These are phyloP conservation scores for Podila epigama DNA, from an alignment of 192 early-diverging fungal genomes.

Conservation along the genomic window DNA sequence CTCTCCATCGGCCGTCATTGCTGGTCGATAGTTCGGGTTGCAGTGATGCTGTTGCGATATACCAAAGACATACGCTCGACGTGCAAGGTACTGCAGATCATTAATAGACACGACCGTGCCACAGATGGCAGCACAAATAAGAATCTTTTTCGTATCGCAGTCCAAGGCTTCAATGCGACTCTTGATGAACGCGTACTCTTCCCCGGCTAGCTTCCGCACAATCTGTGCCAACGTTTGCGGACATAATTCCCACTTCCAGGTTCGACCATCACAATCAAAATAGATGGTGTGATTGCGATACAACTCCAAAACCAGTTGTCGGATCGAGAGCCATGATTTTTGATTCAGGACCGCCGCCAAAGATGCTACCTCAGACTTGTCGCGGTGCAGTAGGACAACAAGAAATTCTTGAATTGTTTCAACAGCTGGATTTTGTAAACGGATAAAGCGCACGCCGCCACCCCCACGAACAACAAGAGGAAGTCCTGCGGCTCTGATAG, in stretches of 20 bases:
- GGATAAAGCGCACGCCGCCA: slow-evolving; percentile 38
- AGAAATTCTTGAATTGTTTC: slow-evolving; percentile 39
- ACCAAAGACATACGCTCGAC: slow-evolving; percentile 17
- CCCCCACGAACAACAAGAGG: slow-evolving; percentile 36
- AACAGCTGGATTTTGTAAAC: slow-evolving; percentile 18
- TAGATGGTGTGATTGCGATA: slow-evolving; percentile 35
- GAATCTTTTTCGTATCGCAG: slow-evolving; percentile 38
- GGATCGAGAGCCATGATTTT: slow-evolving; percentile 39
- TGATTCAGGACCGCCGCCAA: slow-evolving; percentile 23
- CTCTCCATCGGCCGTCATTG: slow-evolving; percentile 6
- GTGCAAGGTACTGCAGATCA: slow-evolving; percentile 23
- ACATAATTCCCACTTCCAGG: slow-evolving; percentile 37
- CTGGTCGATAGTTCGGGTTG: not conserved
- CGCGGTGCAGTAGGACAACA: slow-evolving; percentile 13
- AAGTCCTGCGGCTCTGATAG: slow-evolving; percentile 6
- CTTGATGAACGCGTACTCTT: slow-evolving; percentile 32
- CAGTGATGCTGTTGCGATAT: not conserved
- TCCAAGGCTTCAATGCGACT: slow-evolving; percentile 22
- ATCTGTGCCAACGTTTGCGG: slow-evolving; percentile 20
- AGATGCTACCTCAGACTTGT: slow-evolving; percentile 15
- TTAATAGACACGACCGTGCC: slow-evolving; percentile 25
- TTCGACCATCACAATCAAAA: slow-evolving; percentile 7
- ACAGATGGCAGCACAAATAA: slow-evolving; percentile 38
- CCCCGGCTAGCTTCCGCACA: slow-evolving; percentile 33
- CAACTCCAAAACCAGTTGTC: slow-evolving; percentile 30